Percentiles rank a stretch among this genome's conserved stretches.
These are phyloP conservation scores for Penicilliopsis zonata DNA, from an alignment of 495 filamentous ascomycete genomes.

Conservation along the genomic window DNA sequence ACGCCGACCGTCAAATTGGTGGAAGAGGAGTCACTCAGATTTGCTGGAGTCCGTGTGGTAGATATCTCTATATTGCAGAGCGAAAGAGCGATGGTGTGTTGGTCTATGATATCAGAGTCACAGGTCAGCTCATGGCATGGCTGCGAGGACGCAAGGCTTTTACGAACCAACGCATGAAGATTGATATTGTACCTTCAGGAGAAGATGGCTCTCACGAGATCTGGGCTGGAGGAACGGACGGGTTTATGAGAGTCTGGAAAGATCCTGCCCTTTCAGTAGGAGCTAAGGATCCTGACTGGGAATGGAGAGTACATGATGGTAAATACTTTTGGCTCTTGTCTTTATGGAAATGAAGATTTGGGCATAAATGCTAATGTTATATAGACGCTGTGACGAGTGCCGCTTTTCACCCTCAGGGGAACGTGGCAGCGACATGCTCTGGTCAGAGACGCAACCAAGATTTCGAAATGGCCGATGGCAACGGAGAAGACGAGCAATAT, in stretches of 20 bases:
- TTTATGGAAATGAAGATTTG: background rate
- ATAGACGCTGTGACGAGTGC: slow-evolving; percentile 48
- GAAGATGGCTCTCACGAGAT: slow-evolving; percentile 51
- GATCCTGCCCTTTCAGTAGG: slow-evolving; percentile 44
- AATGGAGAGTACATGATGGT: slow-evolving; percentile 48
- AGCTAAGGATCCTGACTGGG: slow-evolving; percentile 39
- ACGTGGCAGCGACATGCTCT: slow-evolving; percentile 63
- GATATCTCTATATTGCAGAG: slow-evolving; percentile 82
- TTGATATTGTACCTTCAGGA: slow-evolving; percentile 46
- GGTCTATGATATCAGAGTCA: slow-evolving; percentile 75
- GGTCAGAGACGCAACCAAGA: slow-evolving; percentile 37
- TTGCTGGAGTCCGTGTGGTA: slow-evolving; percentile 73
- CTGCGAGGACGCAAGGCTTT: slow-evolving; percentile 56
- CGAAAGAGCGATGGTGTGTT: slow-evolving; percentile 59
- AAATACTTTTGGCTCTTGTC: slow-evolving; percentile 2
- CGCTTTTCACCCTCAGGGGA: slow-evolving; percentile 53
- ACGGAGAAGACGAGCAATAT: background rate
- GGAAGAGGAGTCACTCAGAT: slow-evolving; percentile 66
- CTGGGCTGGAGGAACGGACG: slow-evolving; percentile 79
- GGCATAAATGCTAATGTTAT: slow-evolving; percentile 7
- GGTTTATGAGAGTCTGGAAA: slow-evolving; percentile 64
- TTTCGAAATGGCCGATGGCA: slow-evolving; percentile 5
- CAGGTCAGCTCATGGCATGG: slow-evolving; percentile 53
- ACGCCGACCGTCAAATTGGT: slow-evolving; percentile 30
- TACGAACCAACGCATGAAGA: slow-evolving; percentile 68